Conservation (phyloP, 2,329 filamentous ascomycete species). For the Exophiala aquamarina region DNA sequence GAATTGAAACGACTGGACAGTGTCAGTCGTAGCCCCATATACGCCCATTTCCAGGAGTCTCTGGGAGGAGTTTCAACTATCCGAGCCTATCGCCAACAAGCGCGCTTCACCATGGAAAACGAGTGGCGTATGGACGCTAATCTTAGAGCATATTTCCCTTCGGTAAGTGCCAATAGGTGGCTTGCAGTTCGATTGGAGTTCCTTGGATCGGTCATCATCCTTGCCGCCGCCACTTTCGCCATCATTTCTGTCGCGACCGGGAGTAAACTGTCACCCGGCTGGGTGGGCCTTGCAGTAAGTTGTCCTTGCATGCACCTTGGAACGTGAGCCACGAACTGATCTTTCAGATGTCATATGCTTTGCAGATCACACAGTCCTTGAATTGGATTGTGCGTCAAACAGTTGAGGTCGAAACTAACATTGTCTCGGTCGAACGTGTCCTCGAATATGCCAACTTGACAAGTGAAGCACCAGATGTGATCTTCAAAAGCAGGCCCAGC, state of each 20-base stretch:
- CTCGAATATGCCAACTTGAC: slow-evolving; percentile 91
- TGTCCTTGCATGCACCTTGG: neutral
- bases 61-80: slow-evolving; percentile 93
- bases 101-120: slow-evolving; percentile 86
- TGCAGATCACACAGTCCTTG: slow-evolving; percentile 94
- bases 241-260: slow-evolving; percentile 75
- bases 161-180: slow-evolving; percentile 92
- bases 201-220: slow-evolving; percentile 89
- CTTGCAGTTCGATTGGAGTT: slow-evolving; percentile 93
- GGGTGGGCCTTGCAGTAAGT: slow-evolving; percentile 72
- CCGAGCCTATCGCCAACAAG: slow-evolving; percentile 86
- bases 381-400: slow-evolving; percentile 99
- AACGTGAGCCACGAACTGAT: slow-evolving; percentile 6
- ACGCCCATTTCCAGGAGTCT: slow-evolving; percentile 97
- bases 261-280: slow-evolving; percentile 65
- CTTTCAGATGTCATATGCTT: slow-evolving; percentile 79
- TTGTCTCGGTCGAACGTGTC: slow-evolving; percentile 95
- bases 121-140: slow-evolving; percentile 98
- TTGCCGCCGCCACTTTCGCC: slow-evolving; percentile 78
- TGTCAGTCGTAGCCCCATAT: slow-evolving; percentile 92
- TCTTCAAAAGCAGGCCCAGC: slow-evolving; percentile 80
- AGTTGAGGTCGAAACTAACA: slow-evolving; percentile 99
- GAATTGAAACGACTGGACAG: slow-evolving; percentile 96
- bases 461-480: slow-evolving; percentile 91
- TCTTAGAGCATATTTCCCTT: slow-evolving; percentile 90